Evolutionary conservation across 495 filamentous ascomycete species (phyloP).

Genomic region (Venustampulla echinocandica): DNA sequence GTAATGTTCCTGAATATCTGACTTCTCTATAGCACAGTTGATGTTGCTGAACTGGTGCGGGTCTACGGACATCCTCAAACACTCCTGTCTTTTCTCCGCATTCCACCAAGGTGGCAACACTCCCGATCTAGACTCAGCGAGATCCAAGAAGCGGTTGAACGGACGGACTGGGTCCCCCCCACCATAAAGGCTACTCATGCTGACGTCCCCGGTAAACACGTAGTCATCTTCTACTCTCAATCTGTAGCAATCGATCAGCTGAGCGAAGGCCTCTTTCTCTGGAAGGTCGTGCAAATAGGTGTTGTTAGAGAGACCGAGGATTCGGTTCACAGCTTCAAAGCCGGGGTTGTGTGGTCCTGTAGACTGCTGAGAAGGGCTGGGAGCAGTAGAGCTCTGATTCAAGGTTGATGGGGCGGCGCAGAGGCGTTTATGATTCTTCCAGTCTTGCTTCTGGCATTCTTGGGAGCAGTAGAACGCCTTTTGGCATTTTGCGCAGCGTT

Average conservation of each 20-base stretch:
- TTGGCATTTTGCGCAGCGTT: slow-evolving; percentile 34
- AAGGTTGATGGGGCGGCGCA: slow-evolving; percentile 21
- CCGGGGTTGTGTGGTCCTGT: slow-evolving; percentile 7
- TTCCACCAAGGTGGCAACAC: slow-evolving; percentile 32
- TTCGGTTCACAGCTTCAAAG: background rate
- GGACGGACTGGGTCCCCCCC: slow-evolving; percentile 11
- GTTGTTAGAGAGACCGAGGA: slow-evolving; percentile 11
- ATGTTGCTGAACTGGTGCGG: slow-evolving; percentile 12
- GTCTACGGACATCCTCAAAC: slow-evolving; percentile 16
- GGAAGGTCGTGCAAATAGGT: slow-evolving; percentile 23
- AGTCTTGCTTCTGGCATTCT: slow-evolving; percentile 37
- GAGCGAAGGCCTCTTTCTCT: slow-evolving; percentile 26
- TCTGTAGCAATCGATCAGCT: slow-evolving; percentile 33
- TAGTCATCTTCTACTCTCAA: slow-evolving; percentile 31
- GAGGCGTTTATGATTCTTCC: slow-evolving; percentile 34
- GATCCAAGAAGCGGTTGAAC: slow-evolving; percentile 27
- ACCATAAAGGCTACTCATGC: slow-evolving; percentile 23
- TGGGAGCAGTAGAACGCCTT: slow-evolving; percentile 35
- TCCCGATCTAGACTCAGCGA: slow-evolving; percentile 19
- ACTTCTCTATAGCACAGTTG: slow-evolving; percentile 21
- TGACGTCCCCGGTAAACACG: slow-evolving; percentile 16
- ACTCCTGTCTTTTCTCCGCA: slow-evolving; percentile 20
- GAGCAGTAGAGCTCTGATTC: background rate
- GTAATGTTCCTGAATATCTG: slow-evolving; percentile 27
- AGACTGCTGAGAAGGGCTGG: too few species aligned